A percentile compares a stretch with the other conserved stretches of the same genome.
Evolutionary conservation across 2,329 filamentous ascomycete genomes (phyloP).

Genomic region (Aphanoascus verrucosus): DNA sequence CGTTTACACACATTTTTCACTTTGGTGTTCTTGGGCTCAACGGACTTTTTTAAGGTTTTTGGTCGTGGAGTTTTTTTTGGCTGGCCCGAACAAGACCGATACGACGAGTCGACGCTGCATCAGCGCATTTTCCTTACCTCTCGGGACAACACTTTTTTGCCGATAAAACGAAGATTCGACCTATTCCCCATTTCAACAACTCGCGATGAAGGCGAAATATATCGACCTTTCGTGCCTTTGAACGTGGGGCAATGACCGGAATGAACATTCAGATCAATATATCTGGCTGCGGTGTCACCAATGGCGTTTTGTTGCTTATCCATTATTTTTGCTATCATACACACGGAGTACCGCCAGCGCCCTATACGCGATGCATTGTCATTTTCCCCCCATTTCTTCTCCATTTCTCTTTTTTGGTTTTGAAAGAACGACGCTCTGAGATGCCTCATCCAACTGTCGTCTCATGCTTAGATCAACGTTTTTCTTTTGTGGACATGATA

Average conservation of each 20-base stretch:
- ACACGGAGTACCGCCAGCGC: neutral
- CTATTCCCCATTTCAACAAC: neutral
- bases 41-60: neutral
- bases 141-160: neutral
- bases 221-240: neutral
- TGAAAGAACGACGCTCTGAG: neutral
- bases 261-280: neutral
- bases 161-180: neutral
- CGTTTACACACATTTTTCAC: constrained; percentile 5
- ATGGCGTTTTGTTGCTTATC: constrained; percentile 2
- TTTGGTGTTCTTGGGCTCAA: neutral
- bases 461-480: constrained; percentile 5
- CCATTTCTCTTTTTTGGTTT: neutral
- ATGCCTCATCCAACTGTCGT: constrained; percentile 3
- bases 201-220: constrained; percentile 1
- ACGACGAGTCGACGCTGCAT: neutral
- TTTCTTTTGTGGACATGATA: constrained; percentile 13
- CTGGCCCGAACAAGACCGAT: constrained; percentile 4
- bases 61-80: constrained; percentile 4
- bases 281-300: neutral
- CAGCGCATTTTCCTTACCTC: neutral
- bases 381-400: neutral
- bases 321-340: neutral
- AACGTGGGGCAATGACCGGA: neutral
- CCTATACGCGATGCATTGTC: neutral